Percentiles rank a stretch among this genome's conserved stretches.
phyloP scores from a whole-genome alignment of 2,329 filamentous ascomycete genomes.

The Malbranchea cinnamomea region DNA sequence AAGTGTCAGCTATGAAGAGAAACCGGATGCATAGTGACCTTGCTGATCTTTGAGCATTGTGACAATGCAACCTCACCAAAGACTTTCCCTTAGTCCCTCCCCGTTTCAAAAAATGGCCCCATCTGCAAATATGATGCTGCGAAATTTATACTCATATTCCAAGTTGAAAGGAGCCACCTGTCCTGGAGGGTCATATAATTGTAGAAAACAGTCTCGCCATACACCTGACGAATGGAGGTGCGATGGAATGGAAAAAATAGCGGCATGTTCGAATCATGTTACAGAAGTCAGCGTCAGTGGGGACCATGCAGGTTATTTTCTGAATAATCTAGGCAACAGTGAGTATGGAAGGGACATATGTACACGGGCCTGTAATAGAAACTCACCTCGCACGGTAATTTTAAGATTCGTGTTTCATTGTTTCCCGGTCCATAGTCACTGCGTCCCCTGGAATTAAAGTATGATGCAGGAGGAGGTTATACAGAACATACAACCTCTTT shows the following conservation, averaged over 20 bases:
- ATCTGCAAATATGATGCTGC: slow-evolving; percentile 19
- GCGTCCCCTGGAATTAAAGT: no score
- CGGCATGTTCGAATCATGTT: slow-evolving; percentile 17
- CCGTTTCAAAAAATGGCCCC: slow-evolving; percentile 15
- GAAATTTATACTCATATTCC: slow-evolving; percentile 20
- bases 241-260: slow-evolving; percentile 13
- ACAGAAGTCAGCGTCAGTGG: slow-evolving; percentile 18
- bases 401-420: no score
- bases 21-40: slow-evolving; percentile 6
- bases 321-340: slow-evolving; percentile 22
- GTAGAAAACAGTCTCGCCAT: slow-evolving; percentile 21
- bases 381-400: no score
- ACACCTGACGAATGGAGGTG: slow-evolving; percentile 17
- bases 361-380: no score
- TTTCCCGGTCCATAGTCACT: no score
- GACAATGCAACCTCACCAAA: slow-evolving; percentile 19
- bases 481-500: no score
- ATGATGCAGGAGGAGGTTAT: no score
- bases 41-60: slow-evolving; percentile 14
- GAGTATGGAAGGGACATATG: no score
- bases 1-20: not conserved
- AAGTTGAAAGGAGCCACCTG: slow-evolving; percentile 14
- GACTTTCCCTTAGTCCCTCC: slow-evolving; percentile 13
- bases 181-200: slow-evolving; percentile 19
- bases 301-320: slow-evolving; percentile 16